Percentiles rank a stretch among this genome's conserved stretches.
Conservation (phyloP, 2,329 filamentous ascomycete genomes). For the Mycocentrospora acerina region DNA sequence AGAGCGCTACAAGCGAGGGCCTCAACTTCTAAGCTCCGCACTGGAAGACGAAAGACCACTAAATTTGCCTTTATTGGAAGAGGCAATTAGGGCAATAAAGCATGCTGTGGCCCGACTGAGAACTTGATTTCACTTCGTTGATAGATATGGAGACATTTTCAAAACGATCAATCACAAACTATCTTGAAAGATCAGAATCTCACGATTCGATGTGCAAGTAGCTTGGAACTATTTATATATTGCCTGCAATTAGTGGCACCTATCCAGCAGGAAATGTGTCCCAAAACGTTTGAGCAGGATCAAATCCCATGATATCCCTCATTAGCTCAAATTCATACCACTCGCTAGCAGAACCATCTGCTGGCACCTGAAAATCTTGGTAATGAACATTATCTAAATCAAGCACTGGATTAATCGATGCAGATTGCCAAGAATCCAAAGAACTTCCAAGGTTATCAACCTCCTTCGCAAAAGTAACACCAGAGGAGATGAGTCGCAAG, state of each 20-base stretch:
- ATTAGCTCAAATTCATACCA: slow-evolving; percentile 1
- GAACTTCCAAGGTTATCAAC: not conserved
- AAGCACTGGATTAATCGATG: no score
- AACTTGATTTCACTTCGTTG: not conserved
- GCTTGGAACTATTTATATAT: no score
- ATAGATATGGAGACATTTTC: no score
- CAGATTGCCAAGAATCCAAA: no score
- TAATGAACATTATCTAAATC: no score
- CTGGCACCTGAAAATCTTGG: not conserved
- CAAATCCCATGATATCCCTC: slow-evolving; percentile 3
- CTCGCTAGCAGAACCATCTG: not conserved
- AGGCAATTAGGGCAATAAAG: not conserved
- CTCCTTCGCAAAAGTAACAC: not conserved
- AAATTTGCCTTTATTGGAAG: not conserved
- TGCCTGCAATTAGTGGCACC: not conserved
- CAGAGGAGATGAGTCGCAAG: not conserved
- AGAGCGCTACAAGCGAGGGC: slow-evolving; percentile 1
- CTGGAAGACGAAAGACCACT: not conserved
- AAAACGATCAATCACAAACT: no score
- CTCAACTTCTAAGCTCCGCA: not conserved
- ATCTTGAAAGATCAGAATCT: no score
- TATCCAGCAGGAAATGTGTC: not conserved
- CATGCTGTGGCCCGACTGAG: not conserved
- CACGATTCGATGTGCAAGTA: no score
- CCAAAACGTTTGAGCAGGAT: slow-evolving; percentile 4